phyloP scores from a whole-genome alignment of 1,139 yeast genomes.

The Yamadazyma siamensis region DNA sequence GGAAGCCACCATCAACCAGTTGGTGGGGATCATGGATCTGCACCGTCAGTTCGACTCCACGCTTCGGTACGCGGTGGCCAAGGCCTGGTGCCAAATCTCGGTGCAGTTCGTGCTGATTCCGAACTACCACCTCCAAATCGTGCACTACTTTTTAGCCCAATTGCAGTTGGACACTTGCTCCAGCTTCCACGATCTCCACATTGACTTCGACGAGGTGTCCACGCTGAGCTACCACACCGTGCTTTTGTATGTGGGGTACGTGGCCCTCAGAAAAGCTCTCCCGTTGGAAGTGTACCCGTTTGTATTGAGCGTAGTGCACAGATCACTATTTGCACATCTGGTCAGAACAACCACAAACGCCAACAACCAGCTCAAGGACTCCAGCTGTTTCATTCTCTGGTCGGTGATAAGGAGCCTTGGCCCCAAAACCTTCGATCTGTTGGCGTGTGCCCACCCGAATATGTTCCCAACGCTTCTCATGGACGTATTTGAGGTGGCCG shows the following conservation, averaged over 20 bases:
- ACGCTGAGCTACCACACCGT: slow-evolving; percentile 35
- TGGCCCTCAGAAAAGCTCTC: slow-evolving; percentile 25
- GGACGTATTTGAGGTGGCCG: slow-evolving; percentile 49
- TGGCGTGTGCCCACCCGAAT: slow-evolving; percentile 7
- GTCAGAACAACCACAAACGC: slow-evolving; percentile 45
- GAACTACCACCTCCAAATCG: slow-evolving; percentile 35
- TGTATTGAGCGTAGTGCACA: slow-evolving; percentile 31
- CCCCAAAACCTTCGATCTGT: slow-evolving; percentile 15
- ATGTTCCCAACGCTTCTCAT: slow-evolving; percentile 26
- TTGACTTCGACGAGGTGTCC: slow-evolving; percentile 20
- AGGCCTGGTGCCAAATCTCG: slow-evolving; percentile 26
- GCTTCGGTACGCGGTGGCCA: slow-evolving; percentile 37
- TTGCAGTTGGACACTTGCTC: slow-evolving; percentile 15
- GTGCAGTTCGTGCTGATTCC: slow-evolving; percentile 14
- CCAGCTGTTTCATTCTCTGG: slow-evolving; percentile 71
- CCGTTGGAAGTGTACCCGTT: slow-evolving; percentile 23
- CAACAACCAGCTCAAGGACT: slow-evolving; percentile 75
- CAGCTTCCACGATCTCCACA: slow-evolving; percentile 10
- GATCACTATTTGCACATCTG: slow-evolving; percentile 51
- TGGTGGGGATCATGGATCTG: slow-evolving; percentile 24
- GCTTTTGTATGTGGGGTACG: slow-evolving; percentile 34
- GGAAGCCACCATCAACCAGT: slow-evolving; percentile 24
- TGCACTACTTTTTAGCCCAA: slow-evolving; percentile 24
- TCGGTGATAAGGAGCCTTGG: slow-evolving; percentile 24
- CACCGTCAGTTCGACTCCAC: slow-evolving; percentile 26